These are phyloP conservation scores for Mucor circinelloides DNA, from an alignment of 371 early-diverging fungal genomes.

Conservation along the genomic window DNA sequence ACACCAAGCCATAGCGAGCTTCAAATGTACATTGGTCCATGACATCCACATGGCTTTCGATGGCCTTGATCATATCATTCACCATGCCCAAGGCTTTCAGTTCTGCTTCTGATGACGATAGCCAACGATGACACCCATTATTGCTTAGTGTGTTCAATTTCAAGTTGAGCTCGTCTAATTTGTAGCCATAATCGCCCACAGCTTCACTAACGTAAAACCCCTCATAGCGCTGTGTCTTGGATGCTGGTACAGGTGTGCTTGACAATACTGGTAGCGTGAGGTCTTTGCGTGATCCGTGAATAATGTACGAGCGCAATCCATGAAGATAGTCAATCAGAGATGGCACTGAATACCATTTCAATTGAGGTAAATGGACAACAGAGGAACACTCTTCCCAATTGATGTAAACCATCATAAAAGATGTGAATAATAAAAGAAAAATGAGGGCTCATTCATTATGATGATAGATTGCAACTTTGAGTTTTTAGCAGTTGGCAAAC, in stretches of 20 bases:
- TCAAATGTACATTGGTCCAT: background rate
- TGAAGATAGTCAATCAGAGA: background rate
- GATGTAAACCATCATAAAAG: background rate
- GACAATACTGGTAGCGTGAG: background rate
- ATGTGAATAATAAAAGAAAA: background rate
- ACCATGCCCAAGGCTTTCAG: background rate
- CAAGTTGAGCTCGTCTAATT: background rate
- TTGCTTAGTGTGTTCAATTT: background rate
- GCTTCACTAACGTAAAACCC: slow-evolving; percentile 5
- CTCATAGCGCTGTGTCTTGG: background rate
- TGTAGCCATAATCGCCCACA: slow-evolving; percentile 5
- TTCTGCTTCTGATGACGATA: background rate
- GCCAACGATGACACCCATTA: background rate
- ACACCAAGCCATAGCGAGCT: background rate
- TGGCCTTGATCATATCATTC: background rate
- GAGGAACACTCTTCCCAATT: background rate
- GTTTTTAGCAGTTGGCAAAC: background rate
- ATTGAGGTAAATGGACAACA: background rate
- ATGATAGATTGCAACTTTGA: background rate
- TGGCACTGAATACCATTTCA: slow-evolving; percentile 2
- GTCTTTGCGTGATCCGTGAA: background rate
- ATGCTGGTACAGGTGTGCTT: background rate
- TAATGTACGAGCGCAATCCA: background rate
- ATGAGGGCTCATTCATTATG: background rate
- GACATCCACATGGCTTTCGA: background rate